These are phyloP conservation scores for Phytophthora citricola DNA, from an alignment of 352 stramenopile genomes.

Conservation along the genomic window DNA sequence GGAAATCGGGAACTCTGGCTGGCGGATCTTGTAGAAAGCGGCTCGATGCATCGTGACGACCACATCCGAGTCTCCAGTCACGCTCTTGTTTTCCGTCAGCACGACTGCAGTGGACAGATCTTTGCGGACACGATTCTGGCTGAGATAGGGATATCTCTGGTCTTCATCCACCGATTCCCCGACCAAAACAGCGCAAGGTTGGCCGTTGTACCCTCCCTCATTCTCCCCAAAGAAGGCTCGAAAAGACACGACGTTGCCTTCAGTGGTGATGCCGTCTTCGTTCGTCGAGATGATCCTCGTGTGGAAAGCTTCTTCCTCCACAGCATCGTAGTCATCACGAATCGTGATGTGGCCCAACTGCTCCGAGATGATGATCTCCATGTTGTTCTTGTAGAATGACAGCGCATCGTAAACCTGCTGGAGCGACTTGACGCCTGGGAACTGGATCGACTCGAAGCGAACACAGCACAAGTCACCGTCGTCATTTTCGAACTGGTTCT, in stretches of 20 bases:
- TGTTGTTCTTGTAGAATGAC: conserved; percentile 44
- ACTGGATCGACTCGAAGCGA: conserved; percentile 45
- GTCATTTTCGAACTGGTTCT: conserved; percentile 33
- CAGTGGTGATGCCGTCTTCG: conserved; percentile 27
- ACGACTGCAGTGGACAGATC: conserved; percentile 36
- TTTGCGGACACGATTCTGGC: conserved; percentile 26
- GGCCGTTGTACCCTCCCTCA: conserved; percentile 16
- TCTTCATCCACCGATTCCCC: conserved; percentile 40
- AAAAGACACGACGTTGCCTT: conserved; percentile 43
- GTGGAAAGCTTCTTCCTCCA: conserved; percentile 29
- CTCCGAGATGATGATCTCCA: conserved; percentile 54
- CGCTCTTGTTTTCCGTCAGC: conserved; percentile 21
- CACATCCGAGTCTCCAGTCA: background rate
- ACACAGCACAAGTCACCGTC: conserved; percentile 37
- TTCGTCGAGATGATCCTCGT: conserved; percentile 34
- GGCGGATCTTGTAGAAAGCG: conserved; percentile 25
- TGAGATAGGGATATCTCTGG: conserved; percentile 35
- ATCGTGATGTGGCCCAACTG: conserved; percentile 43
- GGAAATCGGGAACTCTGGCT: conserved; percentile 28
- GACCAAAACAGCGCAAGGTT: conserved; percentile 23
- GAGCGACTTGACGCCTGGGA: conserved; percentile 32
- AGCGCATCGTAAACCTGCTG: conserved; percentile 50
- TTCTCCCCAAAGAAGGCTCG: conserved; percentile 23
- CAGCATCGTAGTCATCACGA: conserved; percentile 43
- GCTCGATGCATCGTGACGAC: conserved; percentile 36